Evolutionary conservation across 2,329 filamentous ascomycete genomes (phyloP).

Genomic region (Ilyonectria mors-panacis): DNA sequence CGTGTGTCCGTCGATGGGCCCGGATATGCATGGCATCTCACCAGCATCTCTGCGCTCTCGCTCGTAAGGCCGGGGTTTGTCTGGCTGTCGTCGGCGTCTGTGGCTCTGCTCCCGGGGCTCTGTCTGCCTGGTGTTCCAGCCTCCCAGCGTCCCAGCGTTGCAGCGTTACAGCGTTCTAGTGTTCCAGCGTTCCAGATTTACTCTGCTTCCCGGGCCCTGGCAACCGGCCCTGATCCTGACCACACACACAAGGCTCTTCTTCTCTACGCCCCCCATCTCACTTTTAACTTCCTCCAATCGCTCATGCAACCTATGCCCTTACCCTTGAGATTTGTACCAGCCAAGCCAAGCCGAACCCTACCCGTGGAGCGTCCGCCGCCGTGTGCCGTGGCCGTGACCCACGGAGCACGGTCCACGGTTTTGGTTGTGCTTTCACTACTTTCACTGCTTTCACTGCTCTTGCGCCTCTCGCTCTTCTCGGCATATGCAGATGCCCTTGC

Average conservation of each 20-base stretch:
- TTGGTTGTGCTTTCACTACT: constrained; percentile 33
- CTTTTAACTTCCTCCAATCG: constrained; percentile 30
- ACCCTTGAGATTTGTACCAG: constrained; percentile 29
- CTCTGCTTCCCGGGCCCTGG: constrained; percentile 33
- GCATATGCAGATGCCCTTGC: constrained; percentile 48
- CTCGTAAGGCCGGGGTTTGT: constrained; percentile 36
- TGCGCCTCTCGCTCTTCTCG: constrained; percentile 39
- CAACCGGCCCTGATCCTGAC: constrained; percentile 32
- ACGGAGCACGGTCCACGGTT: constrained; percentile 27
- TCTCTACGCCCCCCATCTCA: constrained; percentile 33
- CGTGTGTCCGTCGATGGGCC: constrained; percentile 46
- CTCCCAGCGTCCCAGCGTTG: not conserved
- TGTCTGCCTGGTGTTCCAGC: constrained; percentile 13
- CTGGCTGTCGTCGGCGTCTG: constrained; percentile 20
- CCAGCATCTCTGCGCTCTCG: constrained; percentile 40
- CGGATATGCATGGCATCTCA: constrained; percentile 51
- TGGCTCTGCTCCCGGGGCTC: constrained; percentile 22
- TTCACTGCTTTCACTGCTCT: constrained; percentile 34
- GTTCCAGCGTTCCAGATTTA: constrained; percentile 35
- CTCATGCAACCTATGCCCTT: constrained; percentile 30
- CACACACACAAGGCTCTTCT: constrained; percentile 32
- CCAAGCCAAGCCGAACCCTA: constrained; percentile 28
- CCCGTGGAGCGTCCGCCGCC: constrained; percentile 21
- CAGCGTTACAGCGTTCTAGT: constrained; percentile 25
- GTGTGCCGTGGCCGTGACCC: constrained; percentile 9